These are phyloP conservation scores for Botrytis hyacinthi DNA, from an alignment of 2,329 filamentous ascomycete genomes.

Conservation along the genomic window DNA sequence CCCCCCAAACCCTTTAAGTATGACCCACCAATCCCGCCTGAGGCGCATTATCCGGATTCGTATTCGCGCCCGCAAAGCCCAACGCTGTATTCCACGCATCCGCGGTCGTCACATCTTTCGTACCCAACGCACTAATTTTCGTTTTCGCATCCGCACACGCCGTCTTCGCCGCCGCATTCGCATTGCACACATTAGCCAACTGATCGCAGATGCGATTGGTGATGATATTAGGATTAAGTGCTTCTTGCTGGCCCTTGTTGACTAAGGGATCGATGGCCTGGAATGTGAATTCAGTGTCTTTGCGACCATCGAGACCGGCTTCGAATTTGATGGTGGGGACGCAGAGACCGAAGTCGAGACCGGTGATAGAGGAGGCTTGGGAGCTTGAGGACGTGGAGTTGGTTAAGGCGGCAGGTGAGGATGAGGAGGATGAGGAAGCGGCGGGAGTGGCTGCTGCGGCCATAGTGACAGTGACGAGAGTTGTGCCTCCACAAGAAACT, in stretches of 20 bases:
- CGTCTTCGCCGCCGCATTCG: slow-evolving; percentile 57
- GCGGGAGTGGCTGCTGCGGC: background rate
- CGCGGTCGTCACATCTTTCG: slow-evolving; percentile 49
- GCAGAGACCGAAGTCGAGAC: slow-evolving; percentile 50
- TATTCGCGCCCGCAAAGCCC: slow-evolving; percentile 39
- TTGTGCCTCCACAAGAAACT: slow-evolving; percentile 24
- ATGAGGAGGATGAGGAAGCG: background rate
- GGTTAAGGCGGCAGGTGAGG: background rate
- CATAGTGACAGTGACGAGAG: slow-evolving; percentile 25
- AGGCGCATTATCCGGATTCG: slow-evolving; percentile 37
- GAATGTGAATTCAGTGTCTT: slow-evolving; percentile 63
- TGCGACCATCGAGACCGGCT: slow-evolving; percentile 51
- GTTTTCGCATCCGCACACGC: slow-evolving; percentile 54
- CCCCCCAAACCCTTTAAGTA: slow-evolving; percentile 19
- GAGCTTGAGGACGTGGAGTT: slow-evolving; percentile 25
- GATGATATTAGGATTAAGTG: slow-evolving; percentile 71
- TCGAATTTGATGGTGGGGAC: slow-evolving; percentile 55
- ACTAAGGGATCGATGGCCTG: slow-evolving; percentile 62
- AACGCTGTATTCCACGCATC: slow-evolving; percentile 44
- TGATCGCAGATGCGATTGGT: slow-evolving; percentile 71
- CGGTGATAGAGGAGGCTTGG: slow-evolving; percentile 36
- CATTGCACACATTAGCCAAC: slow-evolving; percentile 63
- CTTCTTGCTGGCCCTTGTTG: slow-evolving; percentile 61
- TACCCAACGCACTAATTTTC: slow-evolving; percentile 50
- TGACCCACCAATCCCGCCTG: slow-evolving; percentile 36